These are phyloP conservation scores for Mimosa pudica DNA, from an alignment of 306 rosid genomes.

Conservation along the genomic window DNA sequence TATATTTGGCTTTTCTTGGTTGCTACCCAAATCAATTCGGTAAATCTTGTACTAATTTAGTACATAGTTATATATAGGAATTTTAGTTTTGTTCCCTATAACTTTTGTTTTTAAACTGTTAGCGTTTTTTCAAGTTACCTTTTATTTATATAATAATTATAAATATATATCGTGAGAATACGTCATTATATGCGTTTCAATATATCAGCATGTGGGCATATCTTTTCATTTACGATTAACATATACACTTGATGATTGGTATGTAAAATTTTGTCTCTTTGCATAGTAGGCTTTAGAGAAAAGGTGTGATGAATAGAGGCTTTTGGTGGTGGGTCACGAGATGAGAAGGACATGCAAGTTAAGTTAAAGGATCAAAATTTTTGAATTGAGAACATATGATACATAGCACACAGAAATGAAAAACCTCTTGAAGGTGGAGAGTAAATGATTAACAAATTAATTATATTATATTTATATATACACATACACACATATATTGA, in stretches of 20 bases:
- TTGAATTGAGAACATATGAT: neutral
- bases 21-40: no score
- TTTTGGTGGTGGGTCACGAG: constrained; percentile 66
- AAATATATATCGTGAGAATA: neutral
- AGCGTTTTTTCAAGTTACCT: no score
- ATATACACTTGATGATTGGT: no score
- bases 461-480: no score
- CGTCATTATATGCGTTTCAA: neutral
- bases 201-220: neutral
- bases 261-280: neutral
- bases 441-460: neutral
- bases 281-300: neutral
- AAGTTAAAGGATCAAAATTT: neutral
- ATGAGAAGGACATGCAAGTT: neutral
- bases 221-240: no score
- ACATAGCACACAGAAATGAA: neutral
- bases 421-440: neutral
- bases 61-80: no score
- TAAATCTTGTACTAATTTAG: no score
- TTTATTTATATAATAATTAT: no score
- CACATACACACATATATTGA: no score
- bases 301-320: constrained; percentile 12
- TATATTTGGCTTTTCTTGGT: no score
- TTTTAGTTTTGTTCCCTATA: no score
- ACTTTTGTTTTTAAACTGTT: no score